phyloP scores from a whole-genome alignment of 148 eudicot genomes.

The Agrostemma githago region DNA sequence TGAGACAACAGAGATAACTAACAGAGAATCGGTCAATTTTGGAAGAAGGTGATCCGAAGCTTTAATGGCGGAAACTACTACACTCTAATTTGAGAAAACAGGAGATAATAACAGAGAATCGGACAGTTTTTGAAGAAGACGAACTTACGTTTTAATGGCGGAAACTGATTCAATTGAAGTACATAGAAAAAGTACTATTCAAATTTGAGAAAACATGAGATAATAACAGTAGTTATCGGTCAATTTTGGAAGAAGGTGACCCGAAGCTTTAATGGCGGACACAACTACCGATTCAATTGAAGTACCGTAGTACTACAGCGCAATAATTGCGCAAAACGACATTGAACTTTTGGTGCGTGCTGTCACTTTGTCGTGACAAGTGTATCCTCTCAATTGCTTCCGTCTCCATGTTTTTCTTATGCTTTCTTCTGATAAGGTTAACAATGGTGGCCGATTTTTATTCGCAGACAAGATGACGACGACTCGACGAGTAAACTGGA shows the following conservation, averaged over 20 bases:
- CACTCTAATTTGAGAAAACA: too few relatives aligned
- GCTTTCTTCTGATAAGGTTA: not conserved
- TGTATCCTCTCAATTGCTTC: not conserved
- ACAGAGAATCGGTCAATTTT: not conserved
- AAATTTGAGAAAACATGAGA: too few relatives aligned
- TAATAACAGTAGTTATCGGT: not conserved
- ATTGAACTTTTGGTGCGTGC: not conserved
- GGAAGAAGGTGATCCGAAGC: not conserved
- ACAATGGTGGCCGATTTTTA: not conserved
- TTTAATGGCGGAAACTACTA: too few relatives aligned
- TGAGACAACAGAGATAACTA: not conserved
- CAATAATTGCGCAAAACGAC: constrained; percentile 3
- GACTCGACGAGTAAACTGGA: not conserved
- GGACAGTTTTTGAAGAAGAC: too few relatives aligned
- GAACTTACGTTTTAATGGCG: not conserved
- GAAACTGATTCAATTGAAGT: not conserved
- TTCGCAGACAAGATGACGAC: not conserved
- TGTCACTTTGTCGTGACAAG: not conserved
- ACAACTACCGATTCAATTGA: not conserved
- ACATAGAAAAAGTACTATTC: too few relatives aligned
- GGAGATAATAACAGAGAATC: too few relatives aligned
- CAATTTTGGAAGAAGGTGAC: not conserved
- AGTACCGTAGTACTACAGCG: not conserved
- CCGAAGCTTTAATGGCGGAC: too few relatives aligned
- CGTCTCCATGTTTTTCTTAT: not conserved